Evolutionary conservation across 139 green algal species (phyloP).

Genomic region (Ulvella scutata): DNA sequence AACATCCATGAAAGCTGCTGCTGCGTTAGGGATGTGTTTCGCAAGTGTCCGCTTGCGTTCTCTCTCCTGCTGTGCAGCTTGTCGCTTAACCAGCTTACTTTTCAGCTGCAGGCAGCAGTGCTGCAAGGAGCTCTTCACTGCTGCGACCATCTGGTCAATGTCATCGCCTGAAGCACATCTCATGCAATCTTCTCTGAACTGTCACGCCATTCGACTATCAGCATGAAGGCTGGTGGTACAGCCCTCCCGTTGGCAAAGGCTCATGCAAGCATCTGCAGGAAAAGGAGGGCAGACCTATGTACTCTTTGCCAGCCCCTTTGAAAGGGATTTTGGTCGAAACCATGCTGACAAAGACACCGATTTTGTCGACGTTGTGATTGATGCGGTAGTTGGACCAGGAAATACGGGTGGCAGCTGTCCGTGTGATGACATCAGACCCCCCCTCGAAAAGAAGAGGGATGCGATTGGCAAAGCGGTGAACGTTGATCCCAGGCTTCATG

Average conservation of each 20-base stretch:
- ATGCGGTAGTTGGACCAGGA: slow-evolving; percentile 95
- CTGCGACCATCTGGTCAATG: slow-evolving; percentile 76
- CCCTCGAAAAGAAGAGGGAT: slow-evolving; percentile 95
- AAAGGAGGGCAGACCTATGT: no score
- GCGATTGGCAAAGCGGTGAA: slow-evolving; percentile 90
- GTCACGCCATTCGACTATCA: no score
- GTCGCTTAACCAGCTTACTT: slow-evolving; percentile 59
- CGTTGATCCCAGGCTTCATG: slow-evolving; percentile 80
- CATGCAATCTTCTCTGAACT: no score
- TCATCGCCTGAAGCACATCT: slow-evolving; percentile 67
- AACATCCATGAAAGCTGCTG: slow-evolving; percentile 18
- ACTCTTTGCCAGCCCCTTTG: slow-evolving; percentile 96
- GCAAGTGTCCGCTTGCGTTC: slow-evolving; percentile 74
- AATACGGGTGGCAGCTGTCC: slow-evolving; percentile 78
- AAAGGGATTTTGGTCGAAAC: slow-evolving; percentile 98
- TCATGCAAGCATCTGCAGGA: no score
- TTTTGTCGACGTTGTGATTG: slow-evolving; percentile 73
- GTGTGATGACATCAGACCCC: slow-evolving; percentile 77
- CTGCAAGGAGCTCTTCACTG: slow-evolving; percentile 69
- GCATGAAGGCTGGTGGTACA: no score
- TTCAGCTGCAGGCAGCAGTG: slow-evolving; percentile 69
- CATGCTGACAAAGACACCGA: slow-evolving; percentile 94
- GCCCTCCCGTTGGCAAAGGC: no score
- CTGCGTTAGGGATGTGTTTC: slow-evolving; percentile 86
- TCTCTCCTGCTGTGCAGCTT: slow-evolving; percentile 64